Conservation (phyloP, 2,329 filamentous ascomycete genomes). For the Fusarium ambrosium region DNA sequence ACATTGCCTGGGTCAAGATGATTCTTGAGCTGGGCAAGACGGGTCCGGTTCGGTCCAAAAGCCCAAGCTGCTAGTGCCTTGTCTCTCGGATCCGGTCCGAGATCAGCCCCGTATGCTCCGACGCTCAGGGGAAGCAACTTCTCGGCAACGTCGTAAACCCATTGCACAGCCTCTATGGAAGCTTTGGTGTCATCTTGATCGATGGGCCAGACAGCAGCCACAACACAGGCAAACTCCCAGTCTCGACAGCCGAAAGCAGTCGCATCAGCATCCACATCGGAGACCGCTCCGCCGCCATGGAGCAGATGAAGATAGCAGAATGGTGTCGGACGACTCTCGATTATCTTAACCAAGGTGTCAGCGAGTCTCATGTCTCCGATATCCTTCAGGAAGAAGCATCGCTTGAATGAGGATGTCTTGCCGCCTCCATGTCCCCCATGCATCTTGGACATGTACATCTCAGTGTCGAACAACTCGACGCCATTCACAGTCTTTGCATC, state of each 20-base stretch:
- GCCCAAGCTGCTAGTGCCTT: slow-evolving; percentile 62
- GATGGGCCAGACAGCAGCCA: slow-evolving; percentile 73
- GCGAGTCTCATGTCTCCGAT: slow-evolving; percentile 56
- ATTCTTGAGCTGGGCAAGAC: slow-evolving; percentile 65
- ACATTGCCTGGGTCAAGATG: slow-evolving; percentile 63
- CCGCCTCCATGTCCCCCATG: slow-evolving; percentile 69
- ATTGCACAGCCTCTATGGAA: slow-evolving; percentile 57
- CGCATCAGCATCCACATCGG: slow-evolving; percentile 55
- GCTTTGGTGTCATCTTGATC: slow-evolving; percentile 61
- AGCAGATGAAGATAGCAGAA: slow-evolving; percentile 74
- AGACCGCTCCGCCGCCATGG: slow-evolving; percentile 69
- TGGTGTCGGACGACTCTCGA: slow-evolving; percentile 63
- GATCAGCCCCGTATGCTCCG: slow-evolving; percentile 72
- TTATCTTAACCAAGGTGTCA: slow-evolving; percentile 57
- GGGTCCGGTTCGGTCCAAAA: slow-evolving; percentile 67
- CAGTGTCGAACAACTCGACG: slow-evolving; percentile 67
- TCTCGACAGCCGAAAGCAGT: slow-evolving; percentile 74
- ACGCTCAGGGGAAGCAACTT: slow-evolving; percentile 63
- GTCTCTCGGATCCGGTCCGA: slow-evolving; percentile 73
- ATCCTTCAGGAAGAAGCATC: slow-evolving; percentile 70
- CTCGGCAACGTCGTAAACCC: slow-evolving; percentile 68
- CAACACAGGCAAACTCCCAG: slow-evolving; percentile 74
- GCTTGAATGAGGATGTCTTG: slow-evolving; percentile 75
- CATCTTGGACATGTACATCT: slow-evolving; percentile 73
- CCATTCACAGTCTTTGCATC: slow-evolving; percentile 57